phyloP scores from a whole-genome alignment of 495 filamentous ascomycete genomes.

The Tuber calosporum region DNA sequence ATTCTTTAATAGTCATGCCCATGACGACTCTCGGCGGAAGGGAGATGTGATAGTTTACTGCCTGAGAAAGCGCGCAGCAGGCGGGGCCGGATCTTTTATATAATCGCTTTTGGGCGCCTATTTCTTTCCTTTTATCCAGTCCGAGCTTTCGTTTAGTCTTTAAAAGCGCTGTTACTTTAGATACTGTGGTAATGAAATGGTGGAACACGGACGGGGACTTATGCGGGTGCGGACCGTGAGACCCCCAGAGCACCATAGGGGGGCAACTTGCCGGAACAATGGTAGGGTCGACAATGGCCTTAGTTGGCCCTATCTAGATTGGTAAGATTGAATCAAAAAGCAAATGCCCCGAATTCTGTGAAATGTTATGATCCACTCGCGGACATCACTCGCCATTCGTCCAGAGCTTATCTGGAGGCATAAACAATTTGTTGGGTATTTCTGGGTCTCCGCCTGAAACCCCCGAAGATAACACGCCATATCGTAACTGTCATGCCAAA shows the following conservation, averaged over 20 bases:
- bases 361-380: neutral
- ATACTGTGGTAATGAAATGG: neutral
- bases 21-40: slow-evolving; percentile 76
- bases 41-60: slow-evolving; percentile 88
- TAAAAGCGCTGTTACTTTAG: neutral
- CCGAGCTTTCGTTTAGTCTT: neutral
- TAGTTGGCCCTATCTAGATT: neutral
- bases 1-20: slow-evolving; percentile 70
- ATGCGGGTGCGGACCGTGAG: neutral
- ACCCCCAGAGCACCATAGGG: neutral
- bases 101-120: neutral
- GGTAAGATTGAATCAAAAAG: neutral
- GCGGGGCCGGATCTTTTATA: neutral
- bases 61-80: slow-evolving; percentile 39
- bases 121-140: neutral
- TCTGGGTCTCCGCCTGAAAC: neutral
- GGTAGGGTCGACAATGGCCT: neutral
- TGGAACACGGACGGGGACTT: neutral
- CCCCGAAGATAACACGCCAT: neutral
- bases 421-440: neutral
- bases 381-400: neutral
- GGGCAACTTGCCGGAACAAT: neutral
- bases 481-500: neutral
- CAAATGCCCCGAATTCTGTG: neutral
- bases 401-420: neutral